phyloP scores from a whole-genome alignment of 257 asterid genomes.

The Galeopsis tetrahit region DNA sequence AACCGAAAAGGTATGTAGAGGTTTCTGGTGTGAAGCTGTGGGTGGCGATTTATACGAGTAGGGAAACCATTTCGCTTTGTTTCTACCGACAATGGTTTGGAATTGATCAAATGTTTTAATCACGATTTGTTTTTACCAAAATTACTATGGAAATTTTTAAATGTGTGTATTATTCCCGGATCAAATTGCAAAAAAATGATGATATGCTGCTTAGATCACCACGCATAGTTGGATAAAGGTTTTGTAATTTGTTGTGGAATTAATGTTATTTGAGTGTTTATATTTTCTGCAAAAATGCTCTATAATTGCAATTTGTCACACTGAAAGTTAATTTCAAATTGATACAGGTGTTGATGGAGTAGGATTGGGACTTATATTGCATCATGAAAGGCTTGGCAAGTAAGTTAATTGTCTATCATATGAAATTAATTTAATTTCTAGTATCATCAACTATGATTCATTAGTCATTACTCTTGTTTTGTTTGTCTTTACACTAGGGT shows the following conservation, averaged over 20 bases:
- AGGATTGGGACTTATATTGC: slow-evolving; percentile 71
- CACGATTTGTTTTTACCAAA: no score
- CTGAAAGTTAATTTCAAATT: neutral
- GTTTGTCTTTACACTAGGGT: slow-evolving; percentile 42
- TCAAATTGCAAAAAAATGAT: neutral
- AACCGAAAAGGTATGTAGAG: no score
- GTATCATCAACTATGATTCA: neutral
- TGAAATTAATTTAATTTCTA: neutral
- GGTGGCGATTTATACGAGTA: no score
- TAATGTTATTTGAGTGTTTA: no score
- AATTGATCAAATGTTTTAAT: no score
- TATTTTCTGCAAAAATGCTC: neutral
- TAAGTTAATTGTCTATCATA: slow-evolving; percentile 24
- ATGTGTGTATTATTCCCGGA: no score
- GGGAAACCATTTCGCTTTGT: no score
- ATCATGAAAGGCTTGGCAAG: slow-evolving; percentile 61
- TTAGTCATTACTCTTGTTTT: neutral
- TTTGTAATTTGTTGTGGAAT: neutral
- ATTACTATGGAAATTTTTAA: no score
- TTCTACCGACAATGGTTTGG: no score
- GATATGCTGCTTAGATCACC: neutral
- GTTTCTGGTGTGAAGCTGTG: no score
- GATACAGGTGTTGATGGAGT: slow-evolving; percentile 64
- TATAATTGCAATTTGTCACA: neutral
- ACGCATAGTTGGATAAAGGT: neutral